phyloP scores from a whole-genome alignment of 345 rosid species.

The Acer campestre region DNA sequence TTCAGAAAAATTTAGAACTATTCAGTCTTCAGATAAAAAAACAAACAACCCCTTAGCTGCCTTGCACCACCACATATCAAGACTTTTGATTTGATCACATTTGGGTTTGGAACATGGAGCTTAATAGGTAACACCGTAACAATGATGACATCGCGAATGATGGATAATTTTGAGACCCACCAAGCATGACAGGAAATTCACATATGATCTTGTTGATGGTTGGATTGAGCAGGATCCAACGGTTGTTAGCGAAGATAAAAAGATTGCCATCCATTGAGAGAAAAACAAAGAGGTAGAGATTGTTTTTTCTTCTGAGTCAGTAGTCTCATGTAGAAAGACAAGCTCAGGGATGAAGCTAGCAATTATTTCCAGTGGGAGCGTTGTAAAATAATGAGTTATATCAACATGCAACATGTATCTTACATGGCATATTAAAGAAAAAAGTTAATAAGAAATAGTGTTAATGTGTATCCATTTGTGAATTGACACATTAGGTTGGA shows the following conservation, averaged over 20 bases:
- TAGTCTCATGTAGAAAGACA: constrained; percentile 28
- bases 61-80: constrained; percentile 41
- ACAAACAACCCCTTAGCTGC: no score
- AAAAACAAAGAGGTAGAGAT: constrained; percentile 41
- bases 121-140: constrained; percentile 42
- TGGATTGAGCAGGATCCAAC: constrained; percentile 35
- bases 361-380: no score
- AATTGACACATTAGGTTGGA: no score
- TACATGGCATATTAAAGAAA: no score
- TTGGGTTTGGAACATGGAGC: constrained; percentile 11
- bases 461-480: no score
- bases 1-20: no score
- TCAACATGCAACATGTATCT: no score
- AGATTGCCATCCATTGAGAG: constrained; percentile 23
- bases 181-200: constrained; percentile 28
- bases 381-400: no score
- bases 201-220: constrained; percentile 27
- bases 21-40: no score
- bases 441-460: no score
- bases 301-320: constrained; percentile 19
- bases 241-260: constrained; percentile 41
- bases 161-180: constrained; percentile 41
- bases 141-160: constrained; percentile 33
- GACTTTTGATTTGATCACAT: constrained; percentile 22
- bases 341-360: no score